phyloP scores from a whole-genome alignment of 345 rosid species.

The Turnera subulata region DNA sequence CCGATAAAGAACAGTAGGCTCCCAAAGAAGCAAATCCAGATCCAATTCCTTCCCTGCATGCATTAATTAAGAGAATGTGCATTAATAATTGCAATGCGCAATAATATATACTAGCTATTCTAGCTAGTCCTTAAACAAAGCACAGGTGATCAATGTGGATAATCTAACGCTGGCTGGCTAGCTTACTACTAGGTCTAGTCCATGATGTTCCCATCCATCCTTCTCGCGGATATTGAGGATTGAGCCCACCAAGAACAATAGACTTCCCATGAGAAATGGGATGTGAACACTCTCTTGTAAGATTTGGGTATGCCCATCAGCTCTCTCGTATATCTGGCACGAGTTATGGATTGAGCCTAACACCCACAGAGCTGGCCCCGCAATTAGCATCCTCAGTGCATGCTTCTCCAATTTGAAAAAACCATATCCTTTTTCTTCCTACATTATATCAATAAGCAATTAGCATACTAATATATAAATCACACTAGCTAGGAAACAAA shows the following conservation, averaged over 20 bases:
- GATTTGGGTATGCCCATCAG: conserved; percentile 76
- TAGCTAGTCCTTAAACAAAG: background rate
- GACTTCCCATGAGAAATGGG: conserved; percentile 67
- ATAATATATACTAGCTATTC: too few species aligned
- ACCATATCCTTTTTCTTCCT: conserved; percentile 53
- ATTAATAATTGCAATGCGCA: background rate
- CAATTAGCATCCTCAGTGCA: conserved; percentile 59
- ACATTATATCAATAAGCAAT: conserved; percentile 3
- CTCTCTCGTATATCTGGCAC: conserved; percentile 84
- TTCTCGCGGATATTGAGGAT: conserved; percentile 53
- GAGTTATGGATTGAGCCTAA: conserved; percentile 84
- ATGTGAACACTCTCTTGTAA: conserved; percentile 65
- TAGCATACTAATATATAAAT: too few species aligned
- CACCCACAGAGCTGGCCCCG: conserved; percentile 68
- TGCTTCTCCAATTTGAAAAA: conserved; percentile 47
- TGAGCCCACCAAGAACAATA: conserved; percentile 56
- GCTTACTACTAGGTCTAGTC: conserved; percentile 48
- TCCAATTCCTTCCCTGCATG: conserved; percentile 48
- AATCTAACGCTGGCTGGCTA: conserved; percentile 2
- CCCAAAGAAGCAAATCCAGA: conserved; percentile 56
- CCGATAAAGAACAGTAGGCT: conserved; percentile 44
- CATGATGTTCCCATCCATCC: conserved; percentile 38
- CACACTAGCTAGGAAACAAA: too few species aligned
- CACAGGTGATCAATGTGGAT: background rate
- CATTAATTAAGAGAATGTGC: background rate